Conservation (phyloP, 805 yeast species). For the Torulaspora maleeae region DNA sequence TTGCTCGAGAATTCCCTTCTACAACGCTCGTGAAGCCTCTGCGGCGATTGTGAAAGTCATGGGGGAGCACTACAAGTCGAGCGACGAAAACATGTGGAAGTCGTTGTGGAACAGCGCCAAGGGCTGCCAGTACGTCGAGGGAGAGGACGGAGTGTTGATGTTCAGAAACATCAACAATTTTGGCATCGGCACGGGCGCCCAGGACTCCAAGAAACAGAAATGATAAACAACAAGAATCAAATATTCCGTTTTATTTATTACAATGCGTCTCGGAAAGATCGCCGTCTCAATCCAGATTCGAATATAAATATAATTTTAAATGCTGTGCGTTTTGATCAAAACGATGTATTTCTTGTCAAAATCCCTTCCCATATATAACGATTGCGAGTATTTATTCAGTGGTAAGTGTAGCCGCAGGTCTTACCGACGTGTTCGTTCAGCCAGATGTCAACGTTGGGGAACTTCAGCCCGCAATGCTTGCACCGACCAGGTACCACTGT, state of each 20-base stretch:
- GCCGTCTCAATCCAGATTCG: neutral
- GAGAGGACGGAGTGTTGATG: conserved; percentile 63
- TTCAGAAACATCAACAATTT: conserved; percentile 64
- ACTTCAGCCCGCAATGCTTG: conserved; percentile 64
- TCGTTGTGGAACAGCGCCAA: conserved; percentile 60
- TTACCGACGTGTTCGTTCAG: conserved; percentile 60
- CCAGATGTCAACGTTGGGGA: conserved; percentile 76
- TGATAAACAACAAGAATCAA: neutral
- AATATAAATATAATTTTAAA: conserved; percentile 2
- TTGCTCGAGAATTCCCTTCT: conserved; percentile 79
- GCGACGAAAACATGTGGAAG: conserved; percentile 69
- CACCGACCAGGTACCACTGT: conserved; percentile 66
- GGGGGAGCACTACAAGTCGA: conserved; percentile 72
- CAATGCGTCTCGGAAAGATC: conserved; percentile 1
- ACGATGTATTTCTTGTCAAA: conserved; percentile 1
- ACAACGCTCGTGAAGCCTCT: conserved; percentile 76
- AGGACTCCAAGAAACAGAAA: conserved; percentile 7
- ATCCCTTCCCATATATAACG: neutral
- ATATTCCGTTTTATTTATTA: conserved; percentile 4
- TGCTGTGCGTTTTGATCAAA: conserved; percentile 1
- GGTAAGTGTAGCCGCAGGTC: conserved; percentile 32
- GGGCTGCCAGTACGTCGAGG: conserved; percentile 69
- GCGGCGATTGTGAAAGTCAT: conserved; percentile 75
- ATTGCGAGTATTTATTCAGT: conserved; percentile 10
- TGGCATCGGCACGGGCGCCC: conserved; percentile 38